phyloP scores from a whole-genome alignment of 129 eudicot genomes.

The Tagetes erecta region DNA sequence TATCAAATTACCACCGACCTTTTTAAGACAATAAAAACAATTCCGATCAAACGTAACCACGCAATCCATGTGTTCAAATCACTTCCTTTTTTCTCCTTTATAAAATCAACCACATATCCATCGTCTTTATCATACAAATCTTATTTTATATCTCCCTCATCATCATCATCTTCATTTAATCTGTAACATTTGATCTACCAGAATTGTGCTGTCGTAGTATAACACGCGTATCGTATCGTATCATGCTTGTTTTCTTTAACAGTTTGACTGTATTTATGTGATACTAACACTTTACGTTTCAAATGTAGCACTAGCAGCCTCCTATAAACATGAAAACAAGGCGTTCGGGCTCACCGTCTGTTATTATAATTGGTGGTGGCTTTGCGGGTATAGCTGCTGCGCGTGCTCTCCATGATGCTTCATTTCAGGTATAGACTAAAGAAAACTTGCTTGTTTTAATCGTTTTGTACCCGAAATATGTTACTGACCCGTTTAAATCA shows the following conservation, averaged over 20 bases:
- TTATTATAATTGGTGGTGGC: conserved; percentile 87
- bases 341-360: conserved; percentile 63
- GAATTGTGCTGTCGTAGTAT: too few relatives aligned
- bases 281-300: background rate
- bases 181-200: too few relatives aligned
- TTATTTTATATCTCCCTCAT: too few relatives aligned
- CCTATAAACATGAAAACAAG: conserved; percentile 42
- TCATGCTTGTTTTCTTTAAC: background rate
- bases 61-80: conserved; percentile 31
- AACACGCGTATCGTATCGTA: too few relatives aligned
- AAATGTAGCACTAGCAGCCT: conserved; percentile 59
- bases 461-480: background rate
- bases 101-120: conserved; percentile 33
- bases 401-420: conserved; percentile 84
- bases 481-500: conserved; percentile 4
- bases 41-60: conserved; percentile 18
- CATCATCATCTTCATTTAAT: conserved; percentile 17
- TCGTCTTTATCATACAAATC: background rate
- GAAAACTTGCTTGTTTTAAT: background rate
- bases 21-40: background rate
- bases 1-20: background rate
- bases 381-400: conserved; percentile 94
- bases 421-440: conserved; percentile 58
- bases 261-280: background rate
- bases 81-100: background rate